phyloP scores from a whole-genome alignment of 2,329 filamentous ascomycete genomes.

The Mycosphaerella sp. region DNA sequence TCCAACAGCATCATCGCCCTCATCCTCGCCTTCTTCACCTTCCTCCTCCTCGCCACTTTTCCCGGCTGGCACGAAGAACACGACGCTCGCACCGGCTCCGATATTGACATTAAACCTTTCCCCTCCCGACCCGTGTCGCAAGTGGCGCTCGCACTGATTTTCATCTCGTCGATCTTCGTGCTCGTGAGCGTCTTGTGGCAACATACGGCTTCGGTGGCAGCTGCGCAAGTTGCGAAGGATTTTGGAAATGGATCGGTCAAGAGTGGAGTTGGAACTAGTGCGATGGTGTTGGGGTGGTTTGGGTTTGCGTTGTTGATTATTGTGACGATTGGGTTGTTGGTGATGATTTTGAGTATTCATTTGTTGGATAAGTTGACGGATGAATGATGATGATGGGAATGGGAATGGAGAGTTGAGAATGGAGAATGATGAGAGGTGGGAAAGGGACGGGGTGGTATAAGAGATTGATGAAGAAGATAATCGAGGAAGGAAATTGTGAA shows the following conservation, averaged over 20 bases:
- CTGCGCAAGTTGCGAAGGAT: constrained; percentile 87
- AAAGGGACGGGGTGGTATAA: no score
- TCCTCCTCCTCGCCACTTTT: constrained; percentile 91
- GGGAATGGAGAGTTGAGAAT: no score
- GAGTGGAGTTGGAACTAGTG: constrained; percentile 83
- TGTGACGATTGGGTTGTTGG: constrained; percentile 86
- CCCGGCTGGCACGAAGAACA: constrained; percentile 94
- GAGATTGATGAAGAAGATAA: no score
- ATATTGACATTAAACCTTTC: constrained; percentile 89
- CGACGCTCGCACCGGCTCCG: constrained; percentile 66
- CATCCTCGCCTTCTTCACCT: constrained; percentile 92
- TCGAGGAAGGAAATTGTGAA: no score
- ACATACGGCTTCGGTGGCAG: constrained; percentile 94
- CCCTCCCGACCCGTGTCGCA: constrained; percentile 89
- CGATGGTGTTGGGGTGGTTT: constrained; percentile 98
- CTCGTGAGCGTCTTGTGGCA: constrained; percentile 71
- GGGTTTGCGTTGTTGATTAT: constrained; percentile 88
- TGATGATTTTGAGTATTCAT: constrained; percentile 93
- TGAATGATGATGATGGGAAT: constrained; percentile 24
- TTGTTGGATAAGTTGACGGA: constrained; percentile 60
- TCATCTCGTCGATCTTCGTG: constrained; percentile 59
- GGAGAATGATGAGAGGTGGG: no score
- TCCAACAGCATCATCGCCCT: constrained; percentile 79
- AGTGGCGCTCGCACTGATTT: constrained; percentile 88
- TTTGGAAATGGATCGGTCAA: constrained; percentile 82